Percentiles rank a stretch among this genome's conserved stretches.
These are phyloP conservation scores for Penicillium psychrosexuale DNA, from an alignment of 2,329 filamentous ascomycete genomes.

Conservation along the genomic window DNA sequence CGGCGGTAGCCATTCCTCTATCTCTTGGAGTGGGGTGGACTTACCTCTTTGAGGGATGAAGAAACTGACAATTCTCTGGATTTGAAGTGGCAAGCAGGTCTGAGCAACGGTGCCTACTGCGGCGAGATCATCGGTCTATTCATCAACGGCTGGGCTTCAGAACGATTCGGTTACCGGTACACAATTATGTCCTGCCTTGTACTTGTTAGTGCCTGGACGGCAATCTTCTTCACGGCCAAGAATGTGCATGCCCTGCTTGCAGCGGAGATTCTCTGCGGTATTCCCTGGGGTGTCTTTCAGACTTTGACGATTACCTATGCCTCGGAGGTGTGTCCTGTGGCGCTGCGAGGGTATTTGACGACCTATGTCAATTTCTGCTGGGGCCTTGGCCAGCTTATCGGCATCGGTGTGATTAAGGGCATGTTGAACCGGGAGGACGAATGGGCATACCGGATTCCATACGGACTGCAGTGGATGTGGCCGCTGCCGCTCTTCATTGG, in stretches of 20 bases:
- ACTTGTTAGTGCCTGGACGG: conserved; percentile 47
- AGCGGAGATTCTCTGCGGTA: conserved; percentile 51
- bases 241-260: conserved; percentile 49
- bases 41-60: neutral
- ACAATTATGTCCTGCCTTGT: conserved; percentile 49
- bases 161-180: conserved; percentile 52
- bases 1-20: neutral
- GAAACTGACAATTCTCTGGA: conserved; percentile 15
- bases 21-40: neutral
- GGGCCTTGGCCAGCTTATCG: conserved; percentile 51
- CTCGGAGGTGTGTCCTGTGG: conserved; percentile 48
- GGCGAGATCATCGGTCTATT: conserved; percentile 52
- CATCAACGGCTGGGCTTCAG: conserved; percentile 51
- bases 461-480: conserved; percentile 55
- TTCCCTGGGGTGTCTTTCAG: conserved; percentile 54
- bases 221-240: conserved; percentile 52
- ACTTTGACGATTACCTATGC: conserved; percentile 49
- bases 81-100: conserved; percentile 45
- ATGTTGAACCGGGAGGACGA: conserved; percentile 47
- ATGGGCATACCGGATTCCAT: conserved; percentile 54
- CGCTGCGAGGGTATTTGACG: conserved; percentile 45
- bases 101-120: conserved; percentile 44
- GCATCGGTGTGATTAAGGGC: conserved; percentile 50
- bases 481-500: conserved; percentile 49
- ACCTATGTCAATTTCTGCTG: conserved; percentile 49